phyloP scores from a whole-genome alignment of 805 yeast genomes.

The Grigorovia jiainica region DNA sequence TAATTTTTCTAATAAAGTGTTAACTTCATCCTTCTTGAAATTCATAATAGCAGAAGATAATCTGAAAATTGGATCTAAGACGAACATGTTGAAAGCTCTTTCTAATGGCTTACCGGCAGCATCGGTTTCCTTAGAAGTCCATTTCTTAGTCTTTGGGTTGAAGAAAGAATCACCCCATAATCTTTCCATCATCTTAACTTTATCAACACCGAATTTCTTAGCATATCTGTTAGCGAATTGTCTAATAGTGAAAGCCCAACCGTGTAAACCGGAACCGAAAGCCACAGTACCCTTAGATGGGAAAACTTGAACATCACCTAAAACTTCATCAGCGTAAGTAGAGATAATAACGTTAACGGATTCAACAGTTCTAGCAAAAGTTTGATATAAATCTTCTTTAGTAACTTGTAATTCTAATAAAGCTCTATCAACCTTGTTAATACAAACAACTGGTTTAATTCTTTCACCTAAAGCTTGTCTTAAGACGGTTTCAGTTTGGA shows the following conservation, averaged over 20 bases:
- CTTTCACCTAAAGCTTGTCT: constrained; percentile 99
- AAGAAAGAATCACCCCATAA: constrained; percentile 99
- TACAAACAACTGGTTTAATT: constrained; percentile 96
- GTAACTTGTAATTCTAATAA: constrained; percentile 96
- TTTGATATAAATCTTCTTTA: constrained; percentile 98
- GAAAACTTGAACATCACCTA: constrained; percentile 98
- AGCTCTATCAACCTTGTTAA: constrained; percentile 99
- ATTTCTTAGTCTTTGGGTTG: constrained; percentile 99
- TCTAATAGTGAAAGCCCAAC: constrained; percentile 99
- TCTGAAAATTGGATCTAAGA: constrained; percentile 98
- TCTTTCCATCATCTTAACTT: constrained; percentile 95
- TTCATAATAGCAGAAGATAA: constrained; percentile 95
- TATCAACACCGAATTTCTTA: constrained; percentile 99
- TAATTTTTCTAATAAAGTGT: constrained; percentile 83
- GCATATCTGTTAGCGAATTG: constrained; percentile 97
- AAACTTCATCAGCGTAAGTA: constrained; percentile 79
- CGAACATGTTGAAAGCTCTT: constrained; percentile 99
- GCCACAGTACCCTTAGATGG: constrained; percentile 99
- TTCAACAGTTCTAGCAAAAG: constrained; percentile 97
- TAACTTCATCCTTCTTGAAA: constrained; percentile 97
- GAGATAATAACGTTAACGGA: constrained; percentile 97
- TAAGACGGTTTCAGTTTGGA: constrained; percentile 98
- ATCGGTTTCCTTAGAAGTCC: constrained; percentile 94
- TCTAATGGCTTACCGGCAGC: constrained; percentile 92
- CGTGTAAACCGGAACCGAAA: constrained; percentile 99